Evolutionary conservation across 768 basidiomycete genomes (phyloP).

Genomic region (Pisolithus microcarpus): DNA sequence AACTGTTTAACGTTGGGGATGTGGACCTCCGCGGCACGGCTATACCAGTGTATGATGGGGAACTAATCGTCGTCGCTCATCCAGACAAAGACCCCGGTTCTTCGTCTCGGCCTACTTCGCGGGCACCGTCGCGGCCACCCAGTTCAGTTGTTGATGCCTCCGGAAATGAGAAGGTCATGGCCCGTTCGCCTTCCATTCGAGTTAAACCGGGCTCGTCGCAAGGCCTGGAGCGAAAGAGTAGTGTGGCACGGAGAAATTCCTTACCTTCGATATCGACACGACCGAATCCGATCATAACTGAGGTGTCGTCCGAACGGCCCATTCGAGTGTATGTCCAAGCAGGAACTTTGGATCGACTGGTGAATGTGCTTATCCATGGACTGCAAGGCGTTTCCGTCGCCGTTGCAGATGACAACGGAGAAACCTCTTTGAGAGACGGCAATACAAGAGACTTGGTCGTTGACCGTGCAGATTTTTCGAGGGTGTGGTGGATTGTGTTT

Average conservation of each 20-base stretch:
- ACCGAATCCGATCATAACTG: slow-evolving; percentile 49
- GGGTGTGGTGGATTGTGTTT: slow-evolving; percentile 79
- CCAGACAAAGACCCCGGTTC: slow-evolving; percentile 37
- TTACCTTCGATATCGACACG: slow-evolving; percentile 69
- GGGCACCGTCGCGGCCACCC: slow-evolving; percentile 61
- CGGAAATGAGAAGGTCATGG: slow-evolving; percentile 34
- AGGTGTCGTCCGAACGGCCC: slow-evolving; percentile 62
- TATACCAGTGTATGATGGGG: slow-evolving; percentile 69
- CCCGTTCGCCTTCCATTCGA: slow-evolving; percentile 67
- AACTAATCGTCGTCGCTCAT: slow-evolving; percentile 65
- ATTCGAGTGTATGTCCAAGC: slow-evolving; percentile 73
- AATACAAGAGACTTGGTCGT: slow-evolving; percentile 67
- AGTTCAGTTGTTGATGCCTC: slow-evolving; percentile 49
- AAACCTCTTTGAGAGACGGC: slow-evolving; percentile 69
- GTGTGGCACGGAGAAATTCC: slow-evolving; percentile 67
- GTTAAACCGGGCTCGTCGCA: slow-evolving; percentile 66
- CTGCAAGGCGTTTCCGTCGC: slow-evolving; percentile 71
- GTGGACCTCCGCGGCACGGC: slow-evolving; percentile 55
- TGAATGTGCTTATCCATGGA: slow-evolving; percentile 71
- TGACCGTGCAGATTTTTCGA: slow-evolving; percentile 65
- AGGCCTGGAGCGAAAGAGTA: slow-evolving; percentile 69
- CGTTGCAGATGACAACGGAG: slow-evolving; percentile 81
- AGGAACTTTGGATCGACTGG: slow-evolving; percentile 67
- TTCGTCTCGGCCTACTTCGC: slow-evolving; percentile 51
- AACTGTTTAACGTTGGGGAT: slow-evolving; percentile 31